Base-by-base conservation (phyloP, 1,139 yeast genomes). In the Barnettozyma hawaiiensis region DNA sequence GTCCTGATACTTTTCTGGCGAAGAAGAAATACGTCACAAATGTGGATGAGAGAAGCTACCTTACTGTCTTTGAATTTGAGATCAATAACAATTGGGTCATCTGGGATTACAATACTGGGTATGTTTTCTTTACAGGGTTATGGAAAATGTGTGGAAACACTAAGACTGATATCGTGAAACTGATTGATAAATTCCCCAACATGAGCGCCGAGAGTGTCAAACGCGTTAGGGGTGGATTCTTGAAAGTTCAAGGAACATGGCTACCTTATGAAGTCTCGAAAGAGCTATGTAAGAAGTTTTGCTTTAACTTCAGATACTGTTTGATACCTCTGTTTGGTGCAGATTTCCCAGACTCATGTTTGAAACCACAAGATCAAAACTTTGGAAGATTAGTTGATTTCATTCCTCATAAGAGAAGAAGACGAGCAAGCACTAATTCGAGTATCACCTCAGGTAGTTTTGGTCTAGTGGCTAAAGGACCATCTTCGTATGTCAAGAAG, bases 191-290 rank as follows among this genome's bases (percentile, higher is more conserved):
- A 42, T 79, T 75, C 61, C 86, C 81, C 32, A 54, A 43, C 43
- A 55, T 58, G 15, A 37, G 29, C n/a, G 59, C 48, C 19, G 67
- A 67, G 24, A 75, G 75, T 34, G 76, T 87, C 43, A 77, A 79
- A 53, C 73, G 96, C 39, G 87, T 89, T 18, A 69, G 97, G 44
- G 97, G 97, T 36, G 97, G 97, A 3, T 86, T 81, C 56, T 72
- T 90, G 53, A 89, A 87, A 67, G 86, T 90, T 54, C 97, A 90
- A 65, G 97, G 97, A 2, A 87, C 96, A 5, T 90, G 97, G 97
- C 66, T 89, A 34, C 95, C 96, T 2, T 83, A 67, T 59, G 73
- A 73, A 14, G 69, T 85, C 40, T 90, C 95, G 36, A 72, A 71
- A 51, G 65, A 75, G 24, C 67, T 90, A 42, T 95, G 96, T 5